phyloP scores from a whole-genome alignment of 345 rosid genomes.

The Salix suchowensis region DNA sequence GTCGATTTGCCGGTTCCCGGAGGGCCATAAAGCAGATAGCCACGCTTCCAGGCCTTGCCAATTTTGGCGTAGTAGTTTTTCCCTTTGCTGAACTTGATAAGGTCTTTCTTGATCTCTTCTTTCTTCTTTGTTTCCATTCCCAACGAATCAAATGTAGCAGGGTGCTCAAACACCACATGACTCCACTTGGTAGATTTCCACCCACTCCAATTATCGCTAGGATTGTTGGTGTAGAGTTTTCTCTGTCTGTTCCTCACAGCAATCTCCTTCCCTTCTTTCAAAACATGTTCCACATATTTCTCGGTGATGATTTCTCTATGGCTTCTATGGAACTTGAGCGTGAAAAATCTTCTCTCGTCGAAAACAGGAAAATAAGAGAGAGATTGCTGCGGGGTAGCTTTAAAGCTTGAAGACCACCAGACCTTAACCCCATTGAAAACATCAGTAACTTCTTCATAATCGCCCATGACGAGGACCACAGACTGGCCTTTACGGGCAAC shows the following conservation, averaged over 20 bases:
- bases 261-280: conserved; percentile 13
- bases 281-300: background rate
- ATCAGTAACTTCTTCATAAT: conserved; percentile 2
- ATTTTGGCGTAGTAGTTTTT: conserved; percentile 57
- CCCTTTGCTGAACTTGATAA: conserved; percentile 49
- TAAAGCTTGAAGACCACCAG: conserved; percentile 7
- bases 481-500: background rate
- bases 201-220: background rate
- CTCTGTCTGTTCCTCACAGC: conserved; percentile 10
- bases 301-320: background rate
- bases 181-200: conserved; percentile 12
- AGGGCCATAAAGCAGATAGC: conserved; percentile 74
- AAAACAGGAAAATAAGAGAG: background rate
- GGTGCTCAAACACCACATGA: conserved; percentile 7
- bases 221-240: conserved; percentile 19
- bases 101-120: conserved; percentile 38
- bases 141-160: conserved; percentile 14
- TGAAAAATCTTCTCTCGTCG: background rate
- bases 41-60: conserved; percentile 67
- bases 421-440: conserved; percentile 5
- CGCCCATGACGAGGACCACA: conserved; percentile 7
- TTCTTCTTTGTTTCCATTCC: conserved; percentile 55
- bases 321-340: conserved; percentile 3
- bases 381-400: background rate
- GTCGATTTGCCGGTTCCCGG: conserved; percentile 76